Evolutionary conservation across 495 filamentous ascomycete genomes (phyloP).

Genomic region (Penicillium fimorum): DNA sequence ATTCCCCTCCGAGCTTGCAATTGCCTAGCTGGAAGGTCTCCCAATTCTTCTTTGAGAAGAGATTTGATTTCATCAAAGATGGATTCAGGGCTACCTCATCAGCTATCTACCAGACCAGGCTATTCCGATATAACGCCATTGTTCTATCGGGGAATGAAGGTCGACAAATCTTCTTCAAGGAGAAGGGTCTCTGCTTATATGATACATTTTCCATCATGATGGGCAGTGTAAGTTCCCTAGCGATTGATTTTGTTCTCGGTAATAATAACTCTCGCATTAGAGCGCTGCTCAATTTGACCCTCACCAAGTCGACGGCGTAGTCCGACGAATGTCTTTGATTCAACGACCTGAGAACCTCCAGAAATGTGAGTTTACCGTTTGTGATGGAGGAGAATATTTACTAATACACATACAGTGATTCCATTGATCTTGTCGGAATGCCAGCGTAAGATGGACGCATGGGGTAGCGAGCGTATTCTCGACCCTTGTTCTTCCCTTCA

Average conservation of each 20-base stretch:
- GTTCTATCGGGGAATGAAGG: constrained; percentile 10
- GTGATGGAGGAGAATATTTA: background rate
- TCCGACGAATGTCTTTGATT: constrained; percentile 4
- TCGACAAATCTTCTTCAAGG: constrained; percentile 4
- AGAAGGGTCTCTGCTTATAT: constrained; percentile 2
- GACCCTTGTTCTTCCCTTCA: constrained; percentile 13
- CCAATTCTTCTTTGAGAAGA: background rate
- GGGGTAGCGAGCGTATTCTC: constrained; percentile 2
- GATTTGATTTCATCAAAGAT: constrained; percentile 7
- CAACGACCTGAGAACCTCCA: constrained; percentile 1
- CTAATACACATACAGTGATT: constrained; percentile 4
- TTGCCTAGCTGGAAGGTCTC: background rate
- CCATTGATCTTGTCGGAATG: constrained; percentile 9
- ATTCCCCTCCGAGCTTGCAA: background rate
- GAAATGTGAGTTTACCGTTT: background rate
- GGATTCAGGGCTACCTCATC: constrained; percentile 4
- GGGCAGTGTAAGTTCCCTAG: background rate
- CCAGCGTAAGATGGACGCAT: constrained; percentile 3
- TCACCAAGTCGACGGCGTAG: constrained; percentile 1
- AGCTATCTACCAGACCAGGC: constrained; percentile 1
- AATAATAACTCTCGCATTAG: background rate
- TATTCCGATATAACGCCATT: background rate
- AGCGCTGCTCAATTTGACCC: background rate
- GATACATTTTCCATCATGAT: constrained; percentile 3
- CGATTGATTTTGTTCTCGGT: background rate